These are phyloP conservation scores for Fusarium palustre DNA, from an alignment of 2,329 filamentous ascomycete genomes.

Conservation along the genomic window DNA sequence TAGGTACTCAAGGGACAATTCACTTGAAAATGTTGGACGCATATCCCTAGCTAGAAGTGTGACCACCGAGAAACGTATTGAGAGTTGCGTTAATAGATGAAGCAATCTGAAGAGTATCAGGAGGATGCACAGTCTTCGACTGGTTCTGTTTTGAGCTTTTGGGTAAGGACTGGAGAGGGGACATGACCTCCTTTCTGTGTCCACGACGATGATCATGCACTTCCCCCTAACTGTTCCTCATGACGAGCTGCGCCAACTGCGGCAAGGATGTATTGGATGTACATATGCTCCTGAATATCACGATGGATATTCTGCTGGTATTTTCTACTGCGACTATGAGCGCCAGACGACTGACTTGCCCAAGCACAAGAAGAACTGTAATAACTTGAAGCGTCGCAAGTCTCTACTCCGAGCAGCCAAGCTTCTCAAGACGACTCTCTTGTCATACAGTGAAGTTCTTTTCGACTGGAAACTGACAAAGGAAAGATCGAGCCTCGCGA, in stretches of 20 bases:
- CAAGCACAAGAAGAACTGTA: conserved; percentile 20
- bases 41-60: too few relatives aligned
- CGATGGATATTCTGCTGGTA: conserved; percentile 10
- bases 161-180: too few relatives aligned
- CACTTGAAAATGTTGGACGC: too few relatives aligned
- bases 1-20: too few relatives aligned
- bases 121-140: conserved; percentile 30
- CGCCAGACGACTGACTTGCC: conserved; percentile 20
- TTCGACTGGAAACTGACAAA: conserved; percentile 9
- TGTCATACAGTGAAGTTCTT: conserved; percentile 19
- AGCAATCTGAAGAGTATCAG: conserved; percentile 49
- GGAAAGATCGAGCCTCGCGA: conserved; percentile 1
- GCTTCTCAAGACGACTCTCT: conserved; percentile 19
- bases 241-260: conserved; percentile 21
- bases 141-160: conserved; percentile 33
- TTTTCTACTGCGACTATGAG: conserved; percentile 25
- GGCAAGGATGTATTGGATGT: conserved; percentile 12
- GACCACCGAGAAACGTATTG: conserved; percentile 54
- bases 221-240: not conserved
- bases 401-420: conserved; percentile 9
- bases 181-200: too few relatives aligned
- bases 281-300: conserved; percentile 20
- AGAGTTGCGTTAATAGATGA: conserved; percentile 57
- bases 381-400: conserved; percentile 12
- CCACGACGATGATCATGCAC: too few relatives aligned